Conservation (phyloP, 495 filamentous ascomycete species). For the Daldinia vernicosa region DNA sequence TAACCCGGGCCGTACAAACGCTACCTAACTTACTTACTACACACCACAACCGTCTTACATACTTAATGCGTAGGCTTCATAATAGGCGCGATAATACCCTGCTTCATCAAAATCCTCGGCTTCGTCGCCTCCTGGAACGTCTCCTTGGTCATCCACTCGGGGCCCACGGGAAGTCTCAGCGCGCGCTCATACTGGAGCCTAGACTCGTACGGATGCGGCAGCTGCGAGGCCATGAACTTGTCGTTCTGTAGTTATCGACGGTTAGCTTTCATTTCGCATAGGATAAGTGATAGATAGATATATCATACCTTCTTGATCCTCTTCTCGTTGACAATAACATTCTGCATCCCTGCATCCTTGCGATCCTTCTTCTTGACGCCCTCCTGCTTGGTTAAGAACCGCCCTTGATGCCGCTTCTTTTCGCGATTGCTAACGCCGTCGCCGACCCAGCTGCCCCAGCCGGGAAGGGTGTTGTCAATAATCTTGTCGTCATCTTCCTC, state of each 20-base stretch:
- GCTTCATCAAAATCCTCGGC: constrained; percentile 91
- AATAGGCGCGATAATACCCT: constrained; percentile 90
- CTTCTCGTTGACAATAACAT: constrained; percentile 94
- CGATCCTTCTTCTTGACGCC: constrained; percentile 81
- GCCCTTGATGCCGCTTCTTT: constrained; percentile 65
- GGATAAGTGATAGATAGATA: background rate
- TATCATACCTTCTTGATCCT: constrained; percentile 80
- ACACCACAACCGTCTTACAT: background rate
- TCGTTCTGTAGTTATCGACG: constrained; percentile 69
- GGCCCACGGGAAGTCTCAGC: constrained; percentile 85
- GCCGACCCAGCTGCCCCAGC: constrained; percentile 91
- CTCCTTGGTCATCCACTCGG: constrained; percentile 94
- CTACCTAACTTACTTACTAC: too few relatives aligned
- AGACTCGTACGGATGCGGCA: constrained; percentile 89
- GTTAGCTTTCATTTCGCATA: background rate
- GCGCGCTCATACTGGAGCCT: constrained; percentile 90
- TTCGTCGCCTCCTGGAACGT: constrained; percentile 90
- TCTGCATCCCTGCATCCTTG: constrained; percentile 80
- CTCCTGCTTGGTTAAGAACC: constrained; percentile 72
- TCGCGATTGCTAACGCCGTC: constrained; percentile 73
- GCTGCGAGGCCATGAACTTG: constrained; percentile 81
- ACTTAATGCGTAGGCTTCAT: constrained; percentile 66
- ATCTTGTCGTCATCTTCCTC: constrained; percentile 87
- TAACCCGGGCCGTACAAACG: background rate
- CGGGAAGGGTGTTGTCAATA: constrained; percentile 84